Percentiles rank a stretch among this genome's conserved stretches.
Conservation (phyloP, 164 flowering plant species). For the Stephania yunnanensis region DNA sequence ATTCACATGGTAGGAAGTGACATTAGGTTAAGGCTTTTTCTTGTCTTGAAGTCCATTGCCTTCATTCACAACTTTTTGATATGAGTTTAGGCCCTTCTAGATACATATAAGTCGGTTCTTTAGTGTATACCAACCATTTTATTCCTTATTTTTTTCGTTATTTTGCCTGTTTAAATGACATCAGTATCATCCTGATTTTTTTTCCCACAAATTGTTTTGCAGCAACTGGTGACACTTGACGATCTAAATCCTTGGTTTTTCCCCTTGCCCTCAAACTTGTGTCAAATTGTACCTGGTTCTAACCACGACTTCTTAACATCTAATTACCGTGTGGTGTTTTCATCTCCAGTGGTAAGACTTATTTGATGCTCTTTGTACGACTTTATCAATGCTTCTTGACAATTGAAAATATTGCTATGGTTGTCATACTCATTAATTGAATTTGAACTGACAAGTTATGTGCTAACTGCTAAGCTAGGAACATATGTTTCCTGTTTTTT, state of each 20-base stretch:
- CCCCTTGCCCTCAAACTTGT: conserved; percentile 61
- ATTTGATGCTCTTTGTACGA: neutral
- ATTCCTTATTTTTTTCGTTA: too few species aligned
- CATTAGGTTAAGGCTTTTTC: too few species aligned
- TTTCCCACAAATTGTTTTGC: conserved; percentile 24
- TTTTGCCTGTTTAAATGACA: too few species aligned
- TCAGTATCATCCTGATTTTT: neutral
- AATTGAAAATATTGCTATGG: neutral
- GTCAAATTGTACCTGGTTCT: conserved; percentile 68
- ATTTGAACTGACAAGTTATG: neutral
- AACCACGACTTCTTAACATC: conserved; percentile 76
- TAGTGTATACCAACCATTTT: too few species aligned
- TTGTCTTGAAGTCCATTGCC: too few species aligned
- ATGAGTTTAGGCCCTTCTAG: too few species aligned
- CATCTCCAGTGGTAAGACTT: conserved; percentile 87
- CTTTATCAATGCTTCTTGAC: neutral
- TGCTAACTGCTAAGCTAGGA: neutral
- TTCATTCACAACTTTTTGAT: too few species aligned
- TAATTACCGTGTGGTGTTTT: conserved; percentile 69
- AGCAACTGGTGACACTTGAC: conserved; percentile 46
- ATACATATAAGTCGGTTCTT: too few species aligned
- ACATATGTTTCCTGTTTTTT: neutral
- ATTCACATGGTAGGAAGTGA: too few species aligned
- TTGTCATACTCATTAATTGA: neutral
- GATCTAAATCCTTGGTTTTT: conserved; percentile 83